Evolutionary conservation across 2,329 filamentous ascomycete species (phyloP).

Genomic region (Geoglossum cookeanum): DNA sequence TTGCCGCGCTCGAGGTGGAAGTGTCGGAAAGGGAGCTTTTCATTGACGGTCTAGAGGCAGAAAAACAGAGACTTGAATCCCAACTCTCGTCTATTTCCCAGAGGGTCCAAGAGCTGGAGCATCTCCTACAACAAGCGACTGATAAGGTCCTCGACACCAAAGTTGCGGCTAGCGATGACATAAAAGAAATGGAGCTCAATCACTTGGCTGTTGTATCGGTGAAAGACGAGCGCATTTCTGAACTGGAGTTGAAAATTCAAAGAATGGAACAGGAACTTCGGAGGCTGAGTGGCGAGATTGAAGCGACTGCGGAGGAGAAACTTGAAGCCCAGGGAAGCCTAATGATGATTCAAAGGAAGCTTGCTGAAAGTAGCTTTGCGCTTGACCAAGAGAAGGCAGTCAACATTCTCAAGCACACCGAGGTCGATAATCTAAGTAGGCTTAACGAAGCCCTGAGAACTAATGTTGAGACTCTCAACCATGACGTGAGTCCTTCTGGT

Average conservation of each 20-base stretch:
- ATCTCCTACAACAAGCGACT: conserved; percentile 21
- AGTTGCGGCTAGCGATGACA: conserved; percentile 14
- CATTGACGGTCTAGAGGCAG: conserved; percentile 21
- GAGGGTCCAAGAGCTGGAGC: conserved; percentile 17
- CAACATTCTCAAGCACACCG: conserved; percentile 9
- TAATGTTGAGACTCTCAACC: conserved; percentile 6
- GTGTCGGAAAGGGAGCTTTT: conserved; percentile 19
- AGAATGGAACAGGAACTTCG: conserved; percentile 12
- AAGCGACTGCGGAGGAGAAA: conserved; percentile 13
- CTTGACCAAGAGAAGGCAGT: conserved; percentile 12
- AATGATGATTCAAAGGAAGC: neutral
- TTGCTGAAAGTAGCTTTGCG: conserved; percentile 4
- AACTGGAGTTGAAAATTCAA: conserved; percentile 20
- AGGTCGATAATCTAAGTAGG: conserved; percentile 13
- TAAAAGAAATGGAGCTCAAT: conserved; percentile 23
- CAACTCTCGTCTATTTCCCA: conserved; percentile 6
- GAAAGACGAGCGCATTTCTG: conserved; percentile 26
- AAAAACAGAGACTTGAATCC: conserved; percentile 13
- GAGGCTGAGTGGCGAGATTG: conserved; percentile 10
- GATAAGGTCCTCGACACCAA: conserved; percentile 16
- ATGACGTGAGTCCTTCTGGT: neutral
- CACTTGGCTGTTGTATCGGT: conserved; percentile 23
- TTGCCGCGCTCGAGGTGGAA: conserved; percentile 20
- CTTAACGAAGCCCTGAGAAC: conserved; percentile 9
- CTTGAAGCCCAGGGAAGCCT: conserved; percentile 7